A percentile compares a stretch with the other conserved stretches of the same genome.
These are phyloP conservation scores for Hypoxylon intermedium DNA, from an alignment of 495 filamentous ascomycete species.

Conservation along the genomic window DNA sequence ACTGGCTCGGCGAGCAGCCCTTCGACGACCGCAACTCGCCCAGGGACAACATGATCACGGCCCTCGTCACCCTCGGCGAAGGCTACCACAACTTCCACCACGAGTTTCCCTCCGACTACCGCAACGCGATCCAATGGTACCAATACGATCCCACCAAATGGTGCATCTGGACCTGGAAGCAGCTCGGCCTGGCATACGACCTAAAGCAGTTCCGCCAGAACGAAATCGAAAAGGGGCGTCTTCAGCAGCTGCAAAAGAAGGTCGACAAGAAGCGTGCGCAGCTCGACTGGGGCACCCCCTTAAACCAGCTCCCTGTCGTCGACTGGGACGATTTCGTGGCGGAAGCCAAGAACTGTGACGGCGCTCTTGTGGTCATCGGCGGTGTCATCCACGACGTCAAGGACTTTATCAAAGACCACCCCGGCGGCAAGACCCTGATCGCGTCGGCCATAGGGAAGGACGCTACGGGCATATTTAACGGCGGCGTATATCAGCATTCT, in stretches of 20 bases:
- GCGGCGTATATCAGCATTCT: conserved; percentile 95
- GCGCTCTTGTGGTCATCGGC: conserved; percentile 81
- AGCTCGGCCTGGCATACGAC: conserved; percentile 90
- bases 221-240: conserved; percentile 97
- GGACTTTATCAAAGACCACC: conserved; percentile 95
- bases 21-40: conserved; percentile 99
- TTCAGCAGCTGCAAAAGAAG: conserved; percentile 99
- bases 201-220: conserved; percentile 97
- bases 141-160: conserved; percentile 99
- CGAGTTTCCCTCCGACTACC: conserved; percentile 98
- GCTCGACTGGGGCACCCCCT: conserved; percentile 93
- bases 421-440: conserved; percentile 95
- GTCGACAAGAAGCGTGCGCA: conserved; percentile 91
- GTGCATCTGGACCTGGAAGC: conserved; percentile 93
- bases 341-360: conserved; percentile 83
- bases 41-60: conserved; percentile 94
- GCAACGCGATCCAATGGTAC: conserved; percentile 96
- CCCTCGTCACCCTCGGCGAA: conserved; percentile 92
- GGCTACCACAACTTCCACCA: conserved; percentile 99
- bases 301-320: conserved; percentile 93
- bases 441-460: conserved; percentile 93
- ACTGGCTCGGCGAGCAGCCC: conserved; percentile 98
- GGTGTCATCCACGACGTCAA: conserved; percentile 95
- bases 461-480: conserved; percentile 98
- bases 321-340: conserved; percentile 95